Conservation (phyloP, 176 grass and related monocot species). For the Hyparrhenia diplandra region DNA sequence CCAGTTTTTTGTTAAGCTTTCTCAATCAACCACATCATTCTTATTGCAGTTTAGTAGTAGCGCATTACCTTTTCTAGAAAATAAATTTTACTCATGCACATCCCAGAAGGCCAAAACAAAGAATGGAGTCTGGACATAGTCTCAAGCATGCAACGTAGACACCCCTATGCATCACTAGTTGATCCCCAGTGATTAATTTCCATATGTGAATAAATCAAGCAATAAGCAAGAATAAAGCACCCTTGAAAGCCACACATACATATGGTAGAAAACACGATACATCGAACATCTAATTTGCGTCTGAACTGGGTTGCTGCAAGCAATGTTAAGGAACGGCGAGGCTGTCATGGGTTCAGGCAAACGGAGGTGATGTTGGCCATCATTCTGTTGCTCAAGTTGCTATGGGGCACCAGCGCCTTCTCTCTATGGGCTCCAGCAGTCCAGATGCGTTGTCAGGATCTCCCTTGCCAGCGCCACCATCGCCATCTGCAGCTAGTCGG, state of each 20-base stretch:
- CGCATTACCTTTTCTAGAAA: not conserved
- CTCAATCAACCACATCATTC: not conserved
- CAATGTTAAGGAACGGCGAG: not conserved
- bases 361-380: too few species aligned
- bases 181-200: not conserved
- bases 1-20: not conserved
- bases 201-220: not conserved
- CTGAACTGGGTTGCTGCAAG: not conserved
- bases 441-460: not conserved
- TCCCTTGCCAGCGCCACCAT: not conserved
- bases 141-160: not conserved
- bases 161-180: not conserved
- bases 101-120: not conserved
- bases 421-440: not conserved
- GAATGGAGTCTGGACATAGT: too few species aligned
- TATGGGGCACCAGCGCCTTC: not conserved
- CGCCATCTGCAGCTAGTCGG: not conserved
- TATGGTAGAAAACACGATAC: not conserved
- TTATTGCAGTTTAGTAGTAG: not conserved
- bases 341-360: too few species aligned
- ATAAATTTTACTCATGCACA: too few species aligned
- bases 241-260: not conserved
- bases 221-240: not conserved
- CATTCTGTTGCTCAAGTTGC: not conserved
- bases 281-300: not conserved